Conservation (phyloP, 108 stramenopile genomes). For the Schizochytrium sp. region DNA sequence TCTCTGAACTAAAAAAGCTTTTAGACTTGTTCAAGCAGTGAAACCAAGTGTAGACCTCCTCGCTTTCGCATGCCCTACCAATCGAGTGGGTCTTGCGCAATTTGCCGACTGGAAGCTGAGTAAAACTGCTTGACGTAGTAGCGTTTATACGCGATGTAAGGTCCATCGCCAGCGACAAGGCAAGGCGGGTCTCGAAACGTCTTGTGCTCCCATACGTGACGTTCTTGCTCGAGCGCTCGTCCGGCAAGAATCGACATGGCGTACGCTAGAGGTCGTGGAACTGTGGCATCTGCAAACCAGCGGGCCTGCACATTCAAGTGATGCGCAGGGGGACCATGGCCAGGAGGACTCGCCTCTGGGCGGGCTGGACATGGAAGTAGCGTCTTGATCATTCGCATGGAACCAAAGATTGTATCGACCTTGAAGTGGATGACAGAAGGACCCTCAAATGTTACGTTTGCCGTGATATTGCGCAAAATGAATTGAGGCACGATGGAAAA, state of each 20-base stretch:
- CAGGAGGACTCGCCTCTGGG: neutral
- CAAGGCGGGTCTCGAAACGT: neutral
- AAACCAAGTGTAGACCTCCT: neutral
- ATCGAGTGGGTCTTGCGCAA: neutral
- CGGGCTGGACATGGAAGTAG: neutral
- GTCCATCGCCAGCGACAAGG: neutral
- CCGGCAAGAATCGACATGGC: neutral
- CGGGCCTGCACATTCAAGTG: neutral
- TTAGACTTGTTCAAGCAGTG: neutral
- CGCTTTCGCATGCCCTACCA: neutral
- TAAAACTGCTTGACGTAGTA: neutral
- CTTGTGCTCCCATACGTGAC: conserved; percentile 1
- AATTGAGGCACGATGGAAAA: neutral
- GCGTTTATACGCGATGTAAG: neutral
- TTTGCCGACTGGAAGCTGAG: neutral
- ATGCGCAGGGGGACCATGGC: neutral
- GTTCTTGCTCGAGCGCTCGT: neutral
- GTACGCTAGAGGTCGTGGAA: neutral
- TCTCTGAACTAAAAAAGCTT: too few relatives aligned
- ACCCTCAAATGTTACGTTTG: neutral
- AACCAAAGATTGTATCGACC: neutral
- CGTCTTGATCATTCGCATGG: conserved; percentile 11
- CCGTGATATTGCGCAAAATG: neutral
- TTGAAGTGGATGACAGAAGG: neutral
- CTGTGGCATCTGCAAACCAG: neutral